Conservation (phyloP, 192 early-diverging fungal species). For the Podila minutissima region DNA sequence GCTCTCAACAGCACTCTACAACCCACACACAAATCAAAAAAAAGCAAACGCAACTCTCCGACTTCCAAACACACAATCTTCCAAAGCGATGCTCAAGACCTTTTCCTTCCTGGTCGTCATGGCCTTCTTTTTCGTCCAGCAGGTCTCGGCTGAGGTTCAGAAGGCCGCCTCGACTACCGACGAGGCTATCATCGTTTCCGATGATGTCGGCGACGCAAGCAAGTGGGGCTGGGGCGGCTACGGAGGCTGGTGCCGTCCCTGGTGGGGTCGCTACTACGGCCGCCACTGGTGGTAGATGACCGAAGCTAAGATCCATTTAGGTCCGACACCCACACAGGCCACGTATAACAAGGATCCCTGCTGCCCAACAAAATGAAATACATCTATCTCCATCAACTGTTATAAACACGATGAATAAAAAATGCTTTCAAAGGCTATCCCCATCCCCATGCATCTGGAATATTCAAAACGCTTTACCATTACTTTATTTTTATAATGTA, state of each 20-base stretch:
- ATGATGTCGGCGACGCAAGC: background rate
- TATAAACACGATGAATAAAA: no score
- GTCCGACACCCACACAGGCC: no score
- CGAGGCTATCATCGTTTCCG: no score
- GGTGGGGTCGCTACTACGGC: background rate
- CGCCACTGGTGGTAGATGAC: background rate
- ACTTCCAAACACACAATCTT: no score
- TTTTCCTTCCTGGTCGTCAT: background rate
- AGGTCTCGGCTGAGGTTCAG: background rate
- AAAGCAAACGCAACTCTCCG: background rate
- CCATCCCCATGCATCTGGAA: no score
- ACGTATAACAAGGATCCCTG: no score
- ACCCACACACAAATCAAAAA: background rate
- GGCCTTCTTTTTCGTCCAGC: conserved; percentile 1
- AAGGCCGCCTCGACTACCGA: background rate
- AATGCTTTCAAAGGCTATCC: no score
- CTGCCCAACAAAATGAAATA: no score
- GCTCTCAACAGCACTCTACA: background rate
- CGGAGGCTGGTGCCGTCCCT: background rate
- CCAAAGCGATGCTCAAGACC: conserved; percentile 10
- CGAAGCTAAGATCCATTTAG: no score
- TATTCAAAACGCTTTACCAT: no score
- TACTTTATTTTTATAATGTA: no score
- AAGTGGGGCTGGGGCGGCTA: conserved; percentile 18
- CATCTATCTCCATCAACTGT: no score